Percentiles rank a stretch among this genome's conserved stretches.
Evolutionary conservation across 345 rosid genomes (phyloP).

Genomic region (Lepidium africanum): DNA sequence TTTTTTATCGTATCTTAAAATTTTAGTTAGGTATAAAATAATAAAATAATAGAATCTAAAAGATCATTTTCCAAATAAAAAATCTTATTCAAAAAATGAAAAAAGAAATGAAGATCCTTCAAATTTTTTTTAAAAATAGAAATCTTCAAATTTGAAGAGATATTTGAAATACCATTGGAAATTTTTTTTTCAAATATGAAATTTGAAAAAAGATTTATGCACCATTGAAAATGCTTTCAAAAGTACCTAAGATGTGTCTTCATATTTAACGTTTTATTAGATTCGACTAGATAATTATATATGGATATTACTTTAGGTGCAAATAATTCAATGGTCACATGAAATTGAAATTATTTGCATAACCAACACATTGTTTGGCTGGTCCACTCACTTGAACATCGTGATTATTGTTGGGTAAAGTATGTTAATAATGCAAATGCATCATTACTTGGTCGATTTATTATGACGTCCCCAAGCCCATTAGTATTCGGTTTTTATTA

Average conservation of each 20-base stretch:
- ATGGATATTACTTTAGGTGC: background rate
- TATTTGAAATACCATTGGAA: too few relatives aligned
- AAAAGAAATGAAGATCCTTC: too few relatives aligned
- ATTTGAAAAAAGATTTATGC: too few relatives aligned
- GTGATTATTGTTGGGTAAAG: slow-evolving; percentile 14
- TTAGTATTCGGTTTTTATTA: background rate
- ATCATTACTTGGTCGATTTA: slow-evolving; percentile 9
- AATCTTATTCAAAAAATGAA: too few relatives aligned
- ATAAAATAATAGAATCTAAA: too few relatives aligned
- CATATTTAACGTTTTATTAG: background rate
- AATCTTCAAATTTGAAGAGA: too few relatives aligned
- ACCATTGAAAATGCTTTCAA: too few relatives aligned
- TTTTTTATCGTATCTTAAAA: too few relatives aligned
- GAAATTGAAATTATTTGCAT: slow-evolving; percentile 13
- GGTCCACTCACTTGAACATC: slow-evolving; percentile 23
- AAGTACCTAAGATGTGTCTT: slow-evolving; percentile 11
- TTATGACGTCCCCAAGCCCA: background rate
- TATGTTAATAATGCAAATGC: slow-evolving; percentile 14
- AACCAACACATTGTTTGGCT: slow-evolving; percentile 24
- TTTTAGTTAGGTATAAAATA: too few relatives aligned
- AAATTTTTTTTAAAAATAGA: too few relatives aligned
- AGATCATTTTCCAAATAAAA: too few relatives aligned
- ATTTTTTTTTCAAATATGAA: too few relatives aligned
- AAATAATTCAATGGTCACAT: slow-evolving; percentile 20
- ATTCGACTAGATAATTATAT: background rate